Base-by-base conservation (phyloP, 78 protist species). In the Dictyostelium capitatum region DNA sequence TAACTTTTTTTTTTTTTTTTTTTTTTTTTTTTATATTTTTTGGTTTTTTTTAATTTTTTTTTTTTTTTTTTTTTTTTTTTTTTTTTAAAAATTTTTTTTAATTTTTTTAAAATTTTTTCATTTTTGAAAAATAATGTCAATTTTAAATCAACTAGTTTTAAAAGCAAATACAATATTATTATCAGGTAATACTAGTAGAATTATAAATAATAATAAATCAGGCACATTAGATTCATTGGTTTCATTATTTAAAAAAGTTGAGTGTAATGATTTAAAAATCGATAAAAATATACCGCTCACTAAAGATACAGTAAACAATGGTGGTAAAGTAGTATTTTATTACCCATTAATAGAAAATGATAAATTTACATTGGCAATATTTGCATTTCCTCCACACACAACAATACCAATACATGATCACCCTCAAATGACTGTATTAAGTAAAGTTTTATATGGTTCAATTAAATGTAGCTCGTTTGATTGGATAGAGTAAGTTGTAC, bases 301-400 rank as follows among this genome's bases (percentile, higher is more conserved):
- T 14, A 65, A 23, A 30, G 43, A 28, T 11, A 14, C 7, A 25
- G 73, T 20, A 25, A 23, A 65, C 15, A 14, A 1, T 14, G 56
- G 56, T 14, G 73, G 53, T 19, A 70, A 70, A 43, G 20, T 46
- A 3, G 47, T 84, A 5, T 72, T 53, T 30, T 87, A 87, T 70
- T 87, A 62, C 30, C 92, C 92, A 10, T 17, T 87, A 3, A n/a
- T 87, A 0, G 92, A 87, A 12, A 47, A 50, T 19, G 23, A 46
- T 4, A 23, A 30, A 11, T 87, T 77, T 64, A 87, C 92, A 48
- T 75, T 87, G 54, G 70, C 84, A 14, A 64, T 87, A 19, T 87
- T 87, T 87, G 92, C 92, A 28, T 75, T 87, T 64, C 92, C 92
- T 1, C 70, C 62, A 47, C 51, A 80, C 4, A 75, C 84, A 1